Conservation (phyloP, 2,329 filamentous ascomycete species). For the Hymenoscyphus fructigenus region DNA sequence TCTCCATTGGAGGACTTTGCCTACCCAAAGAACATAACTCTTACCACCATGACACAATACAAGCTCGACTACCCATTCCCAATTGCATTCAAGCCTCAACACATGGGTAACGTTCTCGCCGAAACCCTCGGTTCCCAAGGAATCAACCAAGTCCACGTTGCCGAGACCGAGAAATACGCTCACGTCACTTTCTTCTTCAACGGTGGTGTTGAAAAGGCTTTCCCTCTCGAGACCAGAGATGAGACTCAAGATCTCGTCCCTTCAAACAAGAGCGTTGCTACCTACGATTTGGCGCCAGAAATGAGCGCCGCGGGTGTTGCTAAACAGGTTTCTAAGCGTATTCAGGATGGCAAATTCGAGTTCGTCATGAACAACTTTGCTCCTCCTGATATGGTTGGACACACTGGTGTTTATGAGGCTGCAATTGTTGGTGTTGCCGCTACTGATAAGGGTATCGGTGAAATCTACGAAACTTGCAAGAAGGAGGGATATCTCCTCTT, state of each 20-base stretch:
- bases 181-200: slow-evolving; percentile 99
- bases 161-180: slow-evolving; percentile 98
- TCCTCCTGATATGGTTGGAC: slow-evolving; percentile 98
- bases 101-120: slow-evolving; percentile 97
- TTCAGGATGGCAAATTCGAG: slow-evolving; percentile 81
- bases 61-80: slow-evolving; percentile 93
- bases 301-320: slow-evolving; percentile 94
- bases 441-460: slow-evolving; percentile 91
- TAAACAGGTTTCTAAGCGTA: slow-evolving; percentile 83
- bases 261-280: slow-evolving; percentile 85
- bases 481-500: slow-evolving; percentile 90
- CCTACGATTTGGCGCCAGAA: slow-evolving; percentile 91
- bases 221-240: slow-evolving; percentile 86
- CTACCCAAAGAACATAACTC: slow-evolving; percentile 81
- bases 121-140: slow-evolving; percentile 92
- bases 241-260: slow-evolving; percentile 76
- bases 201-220: slow-evolving; percentile 95
- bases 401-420: slow-evolving; percentile 96
- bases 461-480: slow-evolving; percentile 91
- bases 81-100: slow-evolving; percentile 88
- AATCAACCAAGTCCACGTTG: slow-evolving; percentile 91
- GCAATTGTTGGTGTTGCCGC: slow-evolving; percentile 81
- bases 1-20: slow-evolving; percentile 88
- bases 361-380: slow-evolving; percentile 99
- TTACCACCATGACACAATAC: slow-evolving; percentile 98